Base-by-base conservation (phyloP, 371 early-diverging fungal genomes). In the Zancudomyces culisetae region DNA sequence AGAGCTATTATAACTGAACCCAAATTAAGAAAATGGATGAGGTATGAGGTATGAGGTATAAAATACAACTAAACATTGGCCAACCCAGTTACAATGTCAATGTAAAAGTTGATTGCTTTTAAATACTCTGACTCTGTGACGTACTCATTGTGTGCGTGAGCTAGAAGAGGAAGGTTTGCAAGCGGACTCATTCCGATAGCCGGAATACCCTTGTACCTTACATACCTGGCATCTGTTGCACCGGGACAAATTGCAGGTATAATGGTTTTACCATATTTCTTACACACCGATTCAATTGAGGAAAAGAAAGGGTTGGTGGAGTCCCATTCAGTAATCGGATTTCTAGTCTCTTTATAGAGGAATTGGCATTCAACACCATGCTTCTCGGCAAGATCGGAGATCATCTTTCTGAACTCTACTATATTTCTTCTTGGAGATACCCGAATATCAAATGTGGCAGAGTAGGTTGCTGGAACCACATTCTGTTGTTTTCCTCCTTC, bases 91-190 rank as follows among this genome's bases (percentile, higher is more conserved):
- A 82, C 62, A 51, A 82, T 52, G 18, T 55, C 54, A 8, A 55
- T 60, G 55, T 83, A 85, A 43, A 79, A 81, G 12, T 69, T 69
- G 30, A 85, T 70, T 28, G 79, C 85, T 43, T 72, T 75, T 40
- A 82, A 51, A 52, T 76, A 76, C 45, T 69, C 60, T 40, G 71
- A 66, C 62, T 83, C 82, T 62, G 73, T 74, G 53, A 85, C 68
- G 30, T 71, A 76, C 66, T 85, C 86, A 61, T 85, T 70, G 58
- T 85, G 82, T 65, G 82, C 82, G 52, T 86, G 87, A 47, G 85
- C 65, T 39, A 86, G 60, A 29, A 84, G 62, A 0, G 80, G 79
- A 8, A 76, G 74, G 62, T 77, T 74, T 59, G 72, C 62, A 55
- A 85, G 68, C 24, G 80, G 79, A 20, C 78, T 76, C 42, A 85